Evolutionary conservation across 2,329 filamentous ascomycete genomes (phyloP).

Genomic region (Fusarium sp.): DNA sequence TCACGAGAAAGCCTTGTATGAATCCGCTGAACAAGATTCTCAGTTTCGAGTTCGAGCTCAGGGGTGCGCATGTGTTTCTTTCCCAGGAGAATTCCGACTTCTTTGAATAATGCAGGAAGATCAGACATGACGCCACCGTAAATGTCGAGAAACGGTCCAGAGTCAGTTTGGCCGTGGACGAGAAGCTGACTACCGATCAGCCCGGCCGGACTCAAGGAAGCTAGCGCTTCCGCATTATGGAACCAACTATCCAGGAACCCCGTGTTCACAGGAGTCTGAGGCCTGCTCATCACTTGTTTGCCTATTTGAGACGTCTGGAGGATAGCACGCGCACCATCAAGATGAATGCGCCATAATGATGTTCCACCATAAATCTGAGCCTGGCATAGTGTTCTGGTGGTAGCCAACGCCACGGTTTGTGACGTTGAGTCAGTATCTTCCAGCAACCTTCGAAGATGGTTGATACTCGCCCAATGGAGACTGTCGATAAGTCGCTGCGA

Average conservation of each 20-base stretch:
- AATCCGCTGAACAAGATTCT: neutral
- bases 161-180: neutral
- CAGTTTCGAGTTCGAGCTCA: neutral
- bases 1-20: neutral
- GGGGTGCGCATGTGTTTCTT: neutral
- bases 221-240: constrained; percentile 27
- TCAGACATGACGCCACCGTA: constrained; percentile 29
- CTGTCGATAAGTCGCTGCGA: constrained; percentile 6
- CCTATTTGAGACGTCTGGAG: neutral
- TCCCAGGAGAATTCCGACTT: constrained; percentile 8
- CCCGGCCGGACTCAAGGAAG: constrained; percentile 21
- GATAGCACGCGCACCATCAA: constrained; percentile 24
- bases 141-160: constrained; percentile 7
- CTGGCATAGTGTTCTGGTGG: constrained; percentile 23
- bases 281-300: rapidly evolving
- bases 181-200: neutral
- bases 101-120: constrained; percentile 19
- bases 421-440: neutral
- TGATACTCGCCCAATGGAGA: constrained; percentile 16
- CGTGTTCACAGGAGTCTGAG: neutral
- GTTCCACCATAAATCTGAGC: constrained; percentile 28
- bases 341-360: constrained; percentile 20
- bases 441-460: neutral
- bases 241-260: constrained; percentile 28
- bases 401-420: constrained; percentile 16